Base-by-base conservation (phyloP, 1,284 basidiomycete species). In the Rhodofomes roseus region DNA sequence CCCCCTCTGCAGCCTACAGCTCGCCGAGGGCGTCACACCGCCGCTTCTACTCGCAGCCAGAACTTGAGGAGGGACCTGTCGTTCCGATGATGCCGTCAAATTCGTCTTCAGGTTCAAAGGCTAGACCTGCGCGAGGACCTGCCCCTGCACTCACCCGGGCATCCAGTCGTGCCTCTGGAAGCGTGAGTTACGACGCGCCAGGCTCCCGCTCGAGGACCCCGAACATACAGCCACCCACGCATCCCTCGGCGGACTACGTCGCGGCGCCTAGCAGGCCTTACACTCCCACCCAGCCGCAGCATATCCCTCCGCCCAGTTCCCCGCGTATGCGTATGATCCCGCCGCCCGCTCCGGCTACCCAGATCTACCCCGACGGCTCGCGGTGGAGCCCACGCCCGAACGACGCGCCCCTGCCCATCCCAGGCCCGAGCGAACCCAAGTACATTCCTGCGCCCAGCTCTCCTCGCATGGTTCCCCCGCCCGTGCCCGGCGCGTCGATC, bases 251-350 rank as follows among this genome's bases (percentile, higher is more conserved):
- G 14, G 22, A 48, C 50, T 41, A 53, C 29, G 39, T 9, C 11
- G 1, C 37, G 12, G 25, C 58, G 9, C 36, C 55, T n/a, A 36
- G 43, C 29, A 12, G 53, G n/a, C 43, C 58, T 16, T 50, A 34
- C 44, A 57, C 55, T 23, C 48, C 51, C 31, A 63, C 64, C 2
- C 62, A 62, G 1, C 55, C 52, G 2, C 60, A 58, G 22, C 62
- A 66, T 41, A 60, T 59, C 29, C 54, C 62, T 5, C 59, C 59
- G 4, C 58, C 65, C 1, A 62, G 54, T 7, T 61, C 64, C 1
- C 50, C 50, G 50, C 50, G 50, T 18, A 51, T n/a, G 50, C 50
- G 50, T 11, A 34, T 52, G 50, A 37, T 52, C n/a, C 50, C 50
- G 18, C 12, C 50, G 14, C 50, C 50, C n/a, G 50, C 50, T n/a